Conservation (phyloP, 345 rosid species). For the Xanthoceras sorbifolium region DNA sequence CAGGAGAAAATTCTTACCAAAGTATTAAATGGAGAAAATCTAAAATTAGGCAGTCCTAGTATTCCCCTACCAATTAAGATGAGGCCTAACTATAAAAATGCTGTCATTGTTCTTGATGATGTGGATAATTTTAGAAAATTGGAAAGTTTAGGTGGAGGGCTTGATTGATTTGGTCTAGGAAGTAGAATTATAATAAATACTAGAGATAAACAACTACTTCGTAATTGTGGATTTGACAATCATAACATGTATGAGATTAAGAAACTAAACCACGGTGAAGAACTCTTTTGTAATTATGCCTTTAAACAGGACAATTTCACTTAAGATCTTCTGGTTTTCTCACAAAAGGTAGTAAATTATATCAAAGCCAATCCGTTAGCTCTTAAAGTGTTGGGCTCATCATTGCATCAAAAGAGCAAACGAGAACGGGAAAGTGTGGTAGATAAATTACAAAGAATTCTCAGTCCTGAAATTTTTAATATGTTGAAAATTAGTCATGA, state of each 20-base stretch:
- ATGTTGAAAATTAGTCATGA: conserved; percentile 32
- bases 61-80: neutral
- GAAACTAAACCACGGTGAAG: neutral
- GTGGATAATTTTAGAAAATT: neutral
- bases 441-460: neutral
- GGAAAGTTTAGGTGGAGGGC: neutral
- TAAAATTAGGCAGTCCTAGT: neutral
- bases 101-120: conserved; percentile 22
- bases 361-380: conserved; percentile 7
- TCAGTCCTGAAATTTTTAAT: conserved; percentile 13
- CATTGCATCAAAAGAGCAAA: neutral
- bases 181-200: neutral
- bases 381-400: conserved; percentile 17
- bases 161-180: neutral
- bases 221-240: neutral
- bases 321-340: neutral
- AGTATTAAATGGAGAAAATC: neutral
- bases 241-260: neutral
- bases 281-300: conserved; percentile 13
- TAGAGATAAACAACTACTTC: neutral
- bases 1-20: conserved; percentile 14
- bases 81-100: neutral
- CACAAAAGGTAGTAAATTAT: neutral
- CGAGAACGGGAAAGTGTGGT: conserved; percentile 4
- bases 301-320: neutral